A percentile compares a stretch with the other conserved stretches of the same genome.
These are phyloP conservation scores for Blastobotrys apis DNA, from an alignment of 1,139 yeast species.

Conservation along the genomic window DNA sequence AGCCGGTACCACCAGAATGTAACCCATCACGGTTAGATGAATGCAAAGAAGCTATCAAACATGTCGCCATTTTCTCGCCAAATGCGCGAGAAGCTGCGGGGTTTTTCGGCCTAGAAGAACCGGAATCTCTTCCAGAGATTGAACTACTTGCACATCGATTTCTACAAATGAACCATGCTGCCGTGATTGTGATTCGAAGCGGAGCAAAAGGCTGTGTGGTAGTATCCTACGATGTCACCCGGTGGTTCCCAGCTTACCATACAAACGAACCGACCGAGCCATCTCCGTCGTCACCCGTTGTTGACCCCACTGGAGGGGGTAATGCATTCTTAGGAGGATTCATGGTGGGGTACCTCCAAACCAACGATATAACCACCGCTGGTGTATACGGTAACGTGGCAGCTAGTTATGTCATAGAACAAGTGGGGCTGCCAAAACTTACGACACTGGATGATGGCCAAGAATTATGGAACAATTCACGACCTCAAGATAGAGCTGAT, in stretches of 20 bases:
- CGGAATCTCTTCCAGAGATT: constrained; percentile 38
- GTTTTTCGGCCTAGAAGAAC: constrained; percentile 47
- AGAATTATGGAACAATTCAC: constrained; percentile 54
- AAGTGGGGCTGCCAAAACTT: constrained; percentile 61
- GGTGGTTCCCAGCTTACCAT: constrained; percentile 73
- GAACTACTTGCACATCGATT: constrained; percentile 45
- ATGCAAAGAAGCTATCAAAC: constrained; percentile 43
- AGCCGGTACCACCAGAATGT: constrained; percentile 82
- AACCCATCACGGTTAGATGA: constrained; percentile 43
- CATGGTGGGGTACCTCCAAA: constrained; percentile 50
- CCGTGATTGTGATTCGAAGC: constrained; percentile 61
- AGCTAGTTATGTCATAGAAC: constrained; percentile 76
- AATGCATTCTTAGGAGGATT: constrained; percentile 84
- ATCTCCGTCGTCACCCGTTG: constrained; percentile 40
- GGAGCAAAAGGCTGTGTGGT: constrained; percentile 63
- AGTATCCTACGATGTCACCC: constrained; percentile 20
- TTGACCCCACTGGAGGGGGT: constrained; percentile 95
- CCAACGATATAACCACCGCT: constrained; percentile 48
- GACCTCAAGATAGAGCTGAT: constrained; percentile 6
- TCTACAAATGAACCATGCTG: constrained; percentile 31
- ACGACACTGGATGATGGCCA: constrained; percentile 22
- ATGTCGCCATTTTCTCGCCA: constrained; percentile 68
- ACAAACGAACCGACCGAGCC: no score
- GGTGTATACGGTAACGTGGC: constrained; percentile 70
- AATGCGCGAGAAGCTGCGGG: constrained; percentile 78